Base-by-base conservation (phyloP, 108 stramenopile genomes). In the Cyclotella sp. region DNA sequence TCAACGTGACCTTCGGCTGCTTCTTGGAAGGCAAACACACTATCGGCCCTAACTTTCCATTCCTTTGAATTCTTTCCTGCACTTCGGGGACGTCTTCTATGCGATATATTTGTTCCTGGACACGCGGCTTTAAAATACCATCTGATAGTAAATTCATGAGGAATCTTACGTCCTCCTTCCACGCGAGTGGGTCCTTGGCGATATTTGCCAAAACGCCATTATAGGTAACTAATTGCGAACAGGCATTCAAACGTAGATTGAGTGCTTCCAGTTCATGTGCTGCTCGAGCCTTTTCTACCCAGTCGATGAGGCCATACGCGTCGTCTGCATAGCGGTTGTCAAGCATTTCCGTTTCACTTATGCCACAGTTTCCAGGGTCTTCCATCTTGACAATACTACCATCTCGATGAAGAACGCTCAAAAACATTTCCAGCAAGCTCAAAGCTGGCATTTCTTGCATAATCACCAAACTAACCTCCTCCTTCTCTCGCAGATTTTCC, bases 141-240 rank as follows among this genome's bases (percentile, higher is more conserved):
- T 39, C 52, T 0, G 42, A 59, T n/a, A 82, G 53, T 16, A 82
- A 54, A 45, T 68, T 75, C 12, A 82, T 51, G 43, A 82, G 49
- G 54, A 71, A 82, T 28, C 72, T 44, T 51, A 82, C 42, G 60
- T 82, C 81, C 43, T 75, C 63, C 59, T 75, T 75, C 73, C 75
- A 82, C 21, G 60, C 40, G 42, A 41, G 61, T 18, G 43, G 81
- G 47, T 75, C 59, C 63, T 63, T 44, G 44, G 63, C 70, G 64
- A 60, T 60, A 47, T 46, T 67, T 46, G 62, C 27, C 69, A 73
- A 74, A 21, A 75, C 62, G 24, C 81, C 81, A 16, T 75, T 63
- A 29, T 81, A 82, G 26, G 54, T 70, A 10, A 57, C 18, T 44
- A 63, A 75, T n/a, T 70, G 68, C 28, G 61, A 61, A 15, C 66